A percentile compares a stretch with the other conserved stretches of the same genome.
These are phyloP conservation scores for Fistulinella prunicolor DNA, from an alignment of 768 basidiomycete species.

Conservation along the genomic window DNA sequence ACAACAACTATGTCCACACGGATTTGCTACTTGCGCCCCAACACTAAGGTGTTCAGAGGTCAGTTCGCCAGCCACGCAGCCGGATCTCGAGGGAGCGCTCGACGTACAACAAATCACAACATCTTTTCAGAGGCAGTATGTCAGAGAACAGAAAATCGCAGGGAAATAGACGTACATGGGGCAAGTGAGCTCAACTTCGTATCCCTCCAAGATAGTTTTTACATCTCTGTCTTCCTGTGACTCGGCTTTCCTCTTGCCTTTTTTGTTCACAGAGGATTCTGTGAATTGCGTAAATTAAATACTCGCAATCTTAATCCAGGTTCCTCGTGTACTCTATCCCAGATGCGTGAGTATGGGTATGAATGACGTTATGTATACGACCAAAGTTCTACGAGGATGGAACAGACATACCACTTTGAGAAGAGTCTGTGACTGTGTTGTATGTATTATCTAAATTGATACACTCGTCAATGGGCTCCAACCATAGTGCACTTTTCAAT, in stretches of 20 bases:
- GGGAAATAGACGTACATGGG: slow-evolving; percentile 58
- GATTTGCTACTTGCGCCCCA: slow-evolving; percentile 58
- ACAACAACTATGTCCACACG: slow-evolving; percentile 74
- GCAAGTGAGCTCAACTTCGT: slow-evolving; percentile 66
- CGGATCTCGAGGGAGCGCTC: neutral
- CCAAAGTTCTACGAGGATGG: neutral
- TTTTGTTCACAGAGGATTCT: slow-evolving; percentile 29
- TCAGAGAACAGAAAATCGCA: slow-evolving; percentile 1
- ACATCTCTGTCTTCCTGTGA: slow-evolving; percentile 22
- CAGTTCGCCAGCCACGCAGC: neutral
- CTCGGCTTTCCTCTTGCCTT: slow-evolving; percentile 44
- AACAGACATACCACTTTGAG: slow-evolving; percentile 19
- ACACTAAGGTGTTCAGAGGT: slow-evolving; percentile 40
- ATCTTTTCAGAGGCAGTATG: slow-evolving; percentile 43
- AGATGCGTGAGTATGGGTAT: slow-evolving; percentile 11
- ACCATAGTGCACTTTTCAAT: slow-evolving; percentile 8
- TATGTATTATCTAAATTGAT: neutral
- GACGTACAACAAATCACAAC: slow-evolving; percentile 67
- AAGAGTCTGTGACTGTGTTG: neutral
- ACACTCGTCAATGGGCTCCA: neutral
- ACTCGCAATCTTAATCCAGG: neutral
- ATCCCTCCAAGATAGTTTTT: slow-evolving; percentile 39
- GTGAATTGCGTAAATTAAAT: neutral
- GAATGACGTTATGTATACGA: too few relatives aligned
- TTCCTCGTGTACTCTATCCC: slow-evolving; percentile 1